phyloP scores from a whole-genome alignment of 805 yeast species.

The Yamadazyma takamatsuzukensis region DNA sequence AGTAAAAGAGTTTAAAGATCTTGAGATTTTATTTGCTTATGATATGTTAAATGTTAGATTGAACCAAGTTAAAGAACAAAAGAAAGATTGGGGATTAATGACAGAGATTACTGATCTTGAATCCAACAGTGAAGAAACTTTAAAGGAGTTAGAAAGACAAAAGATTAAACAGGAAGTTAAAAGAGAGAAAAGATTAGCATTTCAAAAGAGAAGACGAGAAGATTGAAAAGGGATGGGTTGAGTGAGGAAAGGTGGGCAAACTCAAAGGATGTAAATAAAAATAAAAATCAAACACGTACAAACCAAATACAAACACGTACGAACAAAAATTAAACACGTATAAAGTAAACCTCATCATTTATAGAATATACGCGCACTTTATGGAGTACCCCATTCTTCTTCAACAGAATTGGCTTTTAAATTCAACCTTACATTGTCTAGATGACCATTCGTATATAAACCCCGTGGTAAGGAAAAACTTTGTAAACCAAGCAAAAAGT shows the following conservation, averaged over 20 bases:
- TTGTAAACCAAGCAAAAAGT: slow-evolving; percentile 11
- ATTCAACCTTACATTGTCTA: slow-evolving; percentile 9
- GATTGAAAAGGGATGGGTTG: too few relatives aligned
- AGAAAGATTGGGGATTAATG: slow-evolving; percentile 12
- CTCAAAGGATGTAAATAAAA: too few relatives aligned
- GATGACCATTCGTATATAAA: slow-evolving; percentile 7
- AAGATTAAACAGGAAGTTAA: slow-evolving; percentile 34
- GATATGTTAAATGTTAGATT: slow-evolving; percentile 35
- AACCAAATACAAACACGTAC: too few relatives aligned
- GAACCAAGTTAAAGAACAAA: slow-evolving; percentile 25
- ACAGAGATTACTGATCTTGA: slow-evolving; percentile 22
- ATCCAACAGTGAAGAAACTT: slow-evolving; percentile 19
- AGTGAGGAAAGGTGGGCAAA: too few relatives aligned
- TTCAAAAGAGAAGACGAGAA: slow-evolving; percentile 18
- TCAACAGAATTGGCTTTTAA: slow-evolving; percentile 23
- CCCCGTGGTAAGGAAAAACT: slow-evolving; percentile 15
- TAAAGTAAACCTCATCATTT: too few relatives aligned
- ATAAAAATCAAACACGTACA: too few relatives aligned
- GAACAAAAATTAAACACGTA: too few relatives aligned
- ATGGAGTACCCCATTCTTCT: slow-evolving; percentile 17
- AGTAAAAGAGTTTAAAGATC: slow-evolving; percentile 20
- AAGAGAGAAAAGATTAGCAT: slow-evolving; percentile 25
- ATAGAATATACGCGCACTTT: not conserved
- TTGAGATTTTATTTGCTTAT: slow-evolving; percentile 37
- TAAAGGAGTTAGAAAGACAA: slow-evolving; percentile 22